Percentiles rank a stretch among this genome's conserved stretches.
phyloP scores from a whole-genome alignment of 2,329 filamentous ascomycete species.

The Xylaria multiplex region DNA sequence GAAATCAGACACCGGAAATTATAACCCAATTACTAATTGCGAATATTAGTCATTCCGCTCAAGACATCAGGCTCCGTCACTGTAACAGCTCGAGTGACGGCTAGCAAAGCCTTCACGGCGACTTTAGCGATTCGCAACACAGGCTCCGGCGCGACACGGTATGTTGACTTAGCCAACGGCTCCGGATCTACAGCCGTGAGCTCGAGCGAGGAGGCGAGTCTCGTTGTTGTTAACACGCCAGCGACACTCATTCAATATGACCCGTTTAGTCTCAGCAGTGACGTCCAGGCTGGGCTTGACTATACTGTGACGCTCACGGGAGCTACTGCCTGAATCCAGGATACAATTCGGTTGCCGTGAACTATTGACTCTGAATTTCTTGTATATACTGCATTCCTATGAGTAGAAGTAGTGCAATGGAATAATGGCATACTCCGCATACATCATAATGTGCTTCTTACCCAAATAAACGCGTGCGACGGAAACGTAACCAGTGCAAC shows the following conservation, averaged over 20 bases:
- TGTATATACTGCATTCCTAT: too few relatives aligned
- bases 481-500: too few relatives aligned
- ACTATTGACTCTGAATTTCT: not conserved
- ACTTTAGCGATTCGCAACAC: slow-evolving; percentile 53
- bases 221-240: slow-evolving; percentile 62
- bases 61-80: slow-evolving; percentile 50
- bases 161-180: slow-evolving; percentile 51
- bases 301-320: slow-evolving; percentile 47
- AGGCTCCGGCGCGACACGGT: slow-evolving; percentile 48
- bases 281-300: slow-evolving; percentile 52
- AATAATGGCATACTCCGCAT: not conserved
- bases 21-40: not conserved
- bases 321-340: slow-evolving; percentile 37
- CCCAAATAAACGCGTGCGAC: not conserved
- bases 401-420: not conserved
- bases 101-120: slow-evolving; percentile 53
- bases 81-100: slow-evolving; percentile 50
- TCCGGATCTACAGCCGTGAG: slow-evolving; percentile 50
- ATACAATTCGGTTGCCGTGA: not conserved
- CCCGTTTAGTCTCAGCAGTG: slow-evolving; percentile 52
- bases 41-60: slow-evolving; percentile 28
- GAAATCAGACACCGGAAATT: not conserved
- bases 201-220: slow-evolving; percentile 55
- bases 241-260: slow-evolving; percentile 56
- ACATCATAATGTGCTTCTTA: not conserved